A percentile compares a stretch with the other conserved stretches of the same genome.
These are phyloP conservation scores for Jatropha multifida DNA, from an alignment of 441 rosid species.

Conservation along the genomic window DNA sequence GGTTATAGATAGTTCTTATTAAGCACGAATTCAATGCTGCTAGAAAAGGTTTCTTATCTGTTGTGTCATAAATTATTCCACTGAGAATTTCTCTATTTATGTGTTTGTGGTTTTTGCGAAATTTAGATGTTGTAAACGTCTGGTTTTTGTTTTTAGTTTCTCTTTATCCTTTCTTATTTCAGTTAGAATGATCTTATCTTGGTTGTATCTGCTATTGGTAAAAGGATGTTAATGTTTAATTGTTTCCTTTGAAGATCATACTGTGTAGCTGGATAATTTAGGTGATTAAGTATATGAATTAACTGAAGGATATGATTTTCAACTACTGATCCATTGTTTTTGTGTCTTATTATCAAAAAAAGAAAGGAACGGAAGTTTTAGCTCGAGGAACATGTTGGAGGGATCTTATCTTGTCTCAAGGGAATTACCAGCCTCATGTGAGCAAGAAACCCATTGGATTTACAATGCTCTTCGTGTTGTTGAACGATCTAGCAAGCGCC, in stretches of 20 bases:
- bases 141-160: constrained; percentile 4
- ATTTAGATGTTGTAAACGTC: constrained; percentile 13
- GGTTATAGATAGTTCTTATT: constrained; percentile 18
- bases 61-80: constrained; percentile 10
- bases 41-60: constrained; percentile 10
- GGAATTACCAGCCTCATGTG: constrained; percentile 44
- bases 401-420: constrained; percentile 39
- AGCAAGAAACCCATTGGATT: constrained; percentile 49
- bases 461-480: constrained; percentile 37
- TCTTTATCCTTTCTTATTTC: neutral
- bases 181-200: neutral
- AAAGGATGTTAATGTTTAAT: neutral
- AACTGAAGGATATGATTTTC: constrained; percentile 6
- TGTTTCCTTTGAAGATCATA: constrained; percentile 14
- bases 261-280: neutral
- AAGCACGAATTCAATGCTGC: constrained; percentile 18
- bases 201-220: constrained; percentile 4
- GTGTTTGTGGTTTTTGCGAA: neutral
- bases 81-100: constrained; percentile 1
- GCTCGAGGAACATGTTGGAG: constrained; percentile 49
- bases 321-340: constrained; percentile 23
- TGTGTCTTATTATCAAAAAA: constrained; percentile 16
- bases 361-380: constrained; percentile 21
- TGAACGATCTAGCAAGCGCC: constrained; percentile 38
- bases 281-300: constrained; percentile 16